Evolutionary conservation across 2,329 filamentous ascomycete species (phyloP), one percentile per base, ranked within the genome.

Genomic region (Calcarisporium arbuscula): DNA sequence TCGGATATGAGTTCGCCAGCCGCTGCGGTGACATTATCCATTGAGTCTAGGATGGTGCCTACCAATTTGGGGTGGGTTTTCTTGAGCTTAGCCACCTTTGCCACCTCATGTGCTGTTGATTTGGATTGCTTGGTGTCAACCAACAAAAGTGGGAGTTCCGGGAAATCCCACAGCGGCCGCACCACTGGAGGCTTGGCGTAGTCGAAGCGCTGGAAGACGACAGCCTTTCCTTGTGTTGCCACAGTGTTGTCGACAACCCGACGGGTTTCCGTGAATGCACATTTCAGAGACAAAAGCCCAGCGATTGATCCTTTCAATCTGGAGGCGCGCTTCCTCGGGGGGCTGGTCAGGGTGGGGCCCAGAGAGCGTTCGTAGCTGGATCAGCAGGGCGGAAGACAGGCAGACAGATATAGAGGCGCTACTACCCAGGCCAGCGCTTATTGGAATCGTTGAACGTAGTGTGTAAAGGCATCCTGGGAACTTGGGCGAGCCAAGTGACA

Each of bases 241-340:
- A 98, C 90, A 4, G 92, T 98, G 60, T 98, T 98, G 62, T 98
- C 92, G 28, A 98, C 86, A 0, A n/a, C 92, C 92, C 1, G 87
- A 95, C 1, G 92, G 92, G 53, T 94, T 96, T 23, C 90, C 92
- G 55, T 98, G 92, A 43, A 96, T 95, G 61, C 88, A 92, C 78
- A 96, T 84, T 59, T 98, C 92, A 17, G 84, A 84, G 1, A 98
- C 92, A 59, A 95, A 96, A 0, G 92, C 89, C 92, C 94, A 98
- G 42, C 85, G 77, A 60, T 98, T 98, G 63, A 98, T 95, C 44
- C 90, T 80, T 64, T 96, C 89, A 19, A 96, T 74, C 56, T 98
- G 90, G 28, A 88, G 62, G 40, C 85, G 80, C n/a, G 86, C 86
- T 62, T 98, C 92, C 35, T 87, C 80, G 1, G 79, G 64, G 5